Base-by-base conservation (phyloP, 768 basidiomycete species). In the Coprinopsis strossmayeri region DNA sequence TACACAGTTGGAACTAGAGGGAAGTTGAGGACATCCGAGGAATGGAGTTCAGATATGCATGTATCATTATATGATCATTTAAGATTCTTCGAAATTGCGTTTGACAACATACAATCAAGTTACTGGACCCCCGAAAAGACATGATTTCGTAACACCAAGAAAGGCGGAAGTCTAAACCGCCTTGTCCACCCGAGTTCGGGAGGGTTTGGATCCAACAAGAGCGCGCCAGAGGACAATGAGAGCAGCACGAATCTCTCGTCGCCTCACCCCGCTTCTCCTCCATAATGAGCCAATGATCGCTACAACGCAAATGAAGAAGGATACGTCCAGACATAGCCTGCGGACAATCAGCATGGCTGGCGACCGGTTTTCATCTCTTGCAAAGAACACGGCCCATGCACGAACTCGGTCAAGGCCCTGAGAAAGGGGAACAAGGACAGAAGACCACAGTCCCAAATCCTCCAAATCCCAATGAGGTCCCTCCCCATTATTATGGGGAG, bases 391-490 rank as follows among this genome's bases (percentile, higher is more conserved):
- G 9, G 77, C 63, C 34, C 86, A 56, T 28, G 73, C 68, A 34
- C 72, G 75, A 32, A 87, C 54, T 20, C 63, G 62, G 10, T 70
- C 69, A 12, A 81, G 51, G 18, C 76, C 72, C 25, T 72, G 71
- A n/a, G 76, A 64, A 11, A 89, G 45, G 9, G 87, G 87, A 51
- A 76, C 79, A 4, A 88, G 66, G 13, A 90, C 69, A 38, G 84
- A 56, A 5, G 89, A 78, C 90, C 90, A 92, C 70, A 91, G 76
- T 40, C 90, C 90, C 61, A 91, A 70, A 60, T 91, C 87, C 43
- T 87, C 77, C n/a, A 87, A 59, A 59, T 89, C 84, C 82, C 84
- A 87, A 17, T 71, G 64, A 26, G 64, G 63, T 10, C 28, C 51
- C 26, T 62, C 65, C 27, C 59, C 60, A 2, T 66, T 57, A 34